These are phyloP conservation scores for Saccharomyces hybrid DNA, from an alignment of 1,139 yeast genomes.

Conservation along the genomic window DNA sequence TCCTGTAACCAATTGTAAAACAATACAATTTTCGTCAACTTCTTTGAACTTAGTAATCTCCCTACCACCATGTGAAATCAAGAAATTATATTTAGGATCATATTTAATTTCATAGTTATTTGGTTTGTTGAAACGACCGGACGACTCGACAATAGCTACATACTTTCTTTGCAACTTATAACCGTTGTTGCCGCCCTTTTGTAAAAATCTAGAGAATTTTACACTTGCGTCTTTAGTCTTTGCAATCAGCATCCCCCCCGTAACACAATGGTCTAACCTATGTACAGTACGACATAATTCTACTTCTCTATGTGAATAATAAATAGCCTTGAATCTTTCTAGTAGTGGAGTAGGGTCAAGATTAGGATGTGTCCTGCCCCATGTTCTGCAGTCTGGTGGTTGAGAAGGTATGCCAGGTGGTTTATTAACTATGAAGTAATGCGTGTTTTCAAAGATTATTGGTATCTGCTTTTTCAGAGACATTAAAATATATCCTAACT, in stretches of 20 bases:
- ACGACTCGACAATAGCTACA: slow-evolving; percentile 19
- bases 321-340: slow-evolving; percentile 13
- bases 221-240: slow-evolving; percentile 29
- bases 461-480: slow-evolving; percentile 4
- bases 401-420: slow-evolving; percentile 24
- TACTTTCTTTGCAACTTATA: slow-evolving; percentile 27
- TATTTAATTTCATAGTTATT: slow-evolving; percentile 1
- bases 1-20: slow-evolving; percentile 38
- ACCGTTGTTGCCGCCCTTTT: slow-evolving; percentile 32
- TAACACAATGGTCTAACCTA: slow-evolving; percentile 34
- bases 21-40: slow-evolving; percentile 22
- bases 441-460: slow-evolving; percentile 13
- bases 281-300: slow-evolving; percentile 29
- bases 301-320: background rate
- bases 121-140: background rate
- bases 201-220: slow-evolving; percentile 30
- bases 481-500: background rate
- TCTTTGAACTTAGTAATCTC: slow-evolving; percentile 15
- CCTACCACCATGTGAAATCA: background rate
- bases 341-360: slow-evolving; percentile 13
- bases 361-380: slow-evolving; percentile 10
- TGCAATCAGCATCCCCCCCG: slow-evolving; percentile 37
- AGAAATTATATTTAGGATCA: slow-evolving; percentile 11
- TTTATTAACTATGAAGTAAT: slow-evolving; percentile 26
- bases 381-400: slow-evolving; percentile 14